Evolutionary conservation across 495 filamentous ascomycete species (phyloP).

Genomic region (Sabuloglossum arenarium): DNA sequence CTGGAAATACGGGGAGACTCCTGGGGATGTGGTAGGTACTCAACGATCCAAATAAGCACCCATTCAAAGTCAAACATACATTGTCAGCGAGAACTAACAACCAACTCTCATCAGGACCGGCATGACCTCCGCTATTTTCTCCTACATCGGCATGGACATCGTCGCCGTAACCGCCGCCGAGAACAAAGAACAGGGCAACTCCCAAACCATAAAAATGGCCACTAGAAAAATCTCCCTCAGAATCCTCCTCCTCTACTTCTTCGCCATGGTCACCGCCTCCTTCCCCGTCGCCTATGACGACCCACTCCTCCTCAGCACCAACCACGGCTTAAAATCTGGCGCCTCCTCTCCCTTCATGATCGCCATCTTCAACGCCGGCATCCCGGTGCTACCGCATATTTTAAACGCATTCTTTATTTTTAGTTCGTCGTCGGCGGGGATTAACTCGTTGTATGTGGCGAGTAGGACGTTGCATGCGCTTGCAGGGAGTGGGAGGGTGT

Average conservation of each 20-base stretch:
- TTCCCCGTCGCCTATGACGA: background rate
- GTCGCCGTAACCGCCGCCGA: background rate
- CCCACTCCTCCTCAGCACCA: background rate
- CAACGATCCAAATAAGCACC: background rate
- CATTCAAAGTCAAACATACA: background rate
- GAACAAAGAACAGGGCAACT: background rate
- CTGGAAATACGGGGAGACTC: background rate
- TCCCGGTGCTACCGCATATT: background rate
- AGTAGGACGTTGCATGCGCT: background rate
- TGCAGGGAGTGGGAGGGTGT: background rate
- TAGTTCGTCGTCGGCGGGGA: background rate
- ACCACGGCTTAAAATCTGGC: background rate
- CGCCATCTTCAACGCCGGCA: background rate
- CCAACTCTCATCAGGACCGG: background rate
- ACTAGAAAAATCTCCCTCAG: background rate
- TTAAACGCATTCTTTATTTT: background rate
- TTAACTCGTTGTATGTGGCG: background rate
- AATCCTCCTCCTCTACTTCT: slow-evolving; percentile 1
- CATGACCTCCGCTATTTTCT: background rate
- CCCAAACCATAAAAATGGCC: background rate
- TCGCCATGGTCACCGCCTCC: background rate
- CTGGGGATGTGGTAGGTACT: background rate
- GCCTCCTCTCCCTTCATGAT: slow-evolving; percentile 2
- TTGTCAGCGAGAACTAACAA: background rate
- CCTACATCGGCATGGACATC: background rate